phyloP scores from a whole-genome alignment of 2,329 filamentous ascomycete species.

The Beauveria varroae region DNA sequence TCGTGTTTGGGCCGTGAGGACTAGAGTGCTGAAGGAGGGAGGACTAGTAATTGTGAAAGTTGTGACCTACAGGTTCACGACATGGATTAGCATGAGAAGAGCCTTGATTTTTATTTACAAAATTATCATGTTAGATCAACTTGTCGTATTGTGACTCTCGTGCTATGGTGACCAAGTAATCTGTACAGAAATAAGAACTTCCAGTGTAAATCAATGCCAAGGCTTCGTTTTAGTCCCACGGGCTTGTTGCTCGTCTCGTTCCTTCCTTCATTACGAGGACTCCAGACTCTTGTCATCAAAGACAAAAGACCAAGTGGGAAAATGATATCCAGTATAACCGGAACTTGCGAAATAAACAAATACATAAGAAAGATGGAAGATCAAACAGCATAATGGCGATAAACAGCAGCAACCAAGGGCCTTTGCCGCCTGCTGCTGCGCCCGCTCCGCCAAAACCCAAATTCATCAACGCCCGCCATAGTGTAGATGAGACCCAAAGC shows the following conservation, averaged over 20 bases:
- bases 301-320: not conserved
- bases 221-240: not conserved
- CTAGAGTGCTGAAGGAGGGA: not conserved
- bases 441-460: not conserved
- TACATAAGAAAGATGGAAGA: not conserved
- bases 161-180: not conserved
- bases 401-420: not conserved
- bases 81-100: not conserved
- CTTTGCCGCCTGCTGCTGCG: not conserved
- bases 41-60: not conserved
- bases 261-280: not conserved
- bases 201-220: not conserved
- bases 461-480: constrained; percentile 6
- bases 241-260: not conserved
- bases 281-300: not conserved
- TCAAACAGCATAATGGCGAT: not conserved
- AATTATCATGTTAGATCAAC: not conserved
- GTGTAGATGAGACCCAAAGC: not conserved
- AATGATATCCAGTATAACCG: not conserved
- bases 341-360: not conserved
- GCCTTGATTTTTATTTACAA: not conserved
- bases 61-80: not conserved
- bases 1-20: constrained; percentile 64
- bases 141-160: not conserved
- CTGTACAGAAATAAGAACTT: not conserved